Percentiles rank a stretch among this genome's conserved stretches.
Evolutionary conservation across 2,329 filamentous ascomycete genomes (phyloP).

Genomic region (Pezizomycotina sp.): DNA sequence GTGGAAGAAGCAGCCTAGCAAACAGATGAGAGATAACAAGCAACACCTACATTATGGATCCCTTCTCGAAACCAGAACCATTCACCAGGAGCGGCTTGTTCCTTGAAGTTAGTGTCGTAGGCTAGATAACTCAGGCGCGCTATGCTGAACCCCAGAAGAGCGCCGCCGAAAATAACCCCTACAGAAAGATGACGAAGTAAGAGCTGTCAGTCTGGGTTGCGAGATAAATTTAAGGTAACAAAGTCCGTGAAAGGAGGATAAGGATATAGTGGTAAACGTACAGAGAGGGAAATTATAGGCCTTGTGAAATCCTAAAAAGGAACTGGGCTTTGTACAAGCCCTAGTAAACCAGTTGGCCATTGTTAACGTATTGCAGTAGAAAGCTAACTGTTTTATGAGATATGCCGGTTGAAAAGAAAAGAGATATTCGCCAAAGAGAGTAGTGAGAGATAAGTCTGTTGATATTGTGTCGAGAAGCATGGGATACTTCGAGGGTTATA

Average conservation of each 20-base stretch:
- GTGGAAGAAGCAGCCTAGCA: no score
- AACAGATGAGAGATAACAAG: no score
- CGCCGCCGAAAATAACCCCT: conserved; percentile 33
- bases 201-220: neutral
- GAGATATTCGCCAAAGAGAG: no score
- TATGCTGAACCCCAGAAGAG: conserved; percentile 35
- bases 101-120: conserved; percentile 20
- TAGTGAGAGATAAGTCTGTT: no score
- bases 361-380: no score
- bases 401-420: no score
- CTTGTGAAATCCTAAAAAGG: conserved; percentile 39
- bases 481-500: no score
- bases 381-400: no score
- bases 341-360: no score
- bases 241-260: neutral
- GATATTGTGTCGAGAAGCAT: no score
- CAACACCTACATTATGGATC: conserved; percentile 29
- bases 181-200: conserved; percentile 2
- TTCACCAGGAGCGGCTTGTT: conserved; percentile 30
- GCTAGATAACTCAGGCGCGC: conserved; percentile 26
- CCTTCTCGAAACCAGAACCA: conserved; percentile 32
- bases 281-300: conserved; percentile 43
- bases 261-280: conserved; percentile 11
- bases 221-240: neutral
- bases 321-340: no score